A percentile compares a stretch with the other conserved stretches of the same genome.
These are phyloP conservation scores for Guyanaporus albipodus DNA, from an alignment of 768 basidiomycete genomes.

Conservation along the genomic window DNA sequence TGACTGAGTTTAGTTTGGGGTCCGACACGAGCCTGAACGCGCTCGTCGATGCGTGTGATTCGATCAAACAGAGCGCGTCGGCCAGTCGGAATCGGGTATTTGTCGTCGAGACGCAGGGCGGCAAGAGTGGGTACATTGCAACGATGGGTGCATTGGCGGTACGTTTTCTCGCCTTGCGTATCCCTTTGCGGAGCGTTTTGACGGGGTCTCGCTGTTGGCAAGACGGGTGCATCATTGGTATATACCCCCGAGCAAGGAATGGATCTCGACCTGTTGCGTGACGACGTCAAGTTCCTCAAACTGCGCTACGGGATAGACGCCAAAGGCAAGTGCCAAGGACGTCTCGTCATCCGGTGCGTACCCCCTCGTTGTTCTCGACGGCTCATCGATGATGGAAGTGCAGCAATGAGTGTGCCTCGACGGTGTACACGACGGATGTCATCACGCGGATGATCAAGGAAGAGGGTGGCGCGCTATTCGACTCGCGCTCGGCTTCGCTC, in stretches of 20 bases:
- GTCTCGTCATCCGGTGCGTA: constrained; percentile 79
- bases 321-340: constrained; percentile 88
- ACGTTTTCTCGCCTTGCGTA: constrained; percentile 30
- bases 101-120: constrained; percentile 97
- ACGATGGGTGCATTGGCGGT: constrained; percentile 95
- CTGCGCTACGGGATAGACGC: constrained; percentile 80
- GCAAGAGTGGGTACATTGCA: constrained; percentile 93
- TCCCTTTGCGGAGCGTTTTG: neutral
- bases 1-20: constrained; percentile 95
- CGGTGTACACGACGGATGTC: constrained; percentile 86
- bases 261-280: constrained; percentile 70
- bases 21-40: constrained; percentile 98
- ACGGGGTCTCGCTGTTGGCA: neutral
- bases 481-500: constrained; percentile 91
- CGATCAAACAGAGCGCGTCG: constrained; percentile 97
- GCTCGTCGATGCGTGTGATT: constrained; percentile 94
- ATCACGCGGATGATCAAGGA: constrained; percentile 93
- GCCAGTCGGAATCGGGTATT: constrained; percentile 96
- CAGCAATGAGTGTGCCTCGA: constrained; percentile 84
- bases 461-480: constrained; percentile 89
- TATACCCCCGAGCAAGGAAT: constrained; percentile 95
- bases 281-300: constrained; percentile 86
- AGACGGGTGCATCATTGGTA: constrained; percentile 90
- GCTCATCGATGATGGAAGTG: no score
- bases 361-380: neutral